Evolutionary conservation across 1,284 basidiomycete genomes (phyloP), one percentile per base, ranked within the genome.

Genomic region (Cutaneotrichosporon arboriforme): DNA sequence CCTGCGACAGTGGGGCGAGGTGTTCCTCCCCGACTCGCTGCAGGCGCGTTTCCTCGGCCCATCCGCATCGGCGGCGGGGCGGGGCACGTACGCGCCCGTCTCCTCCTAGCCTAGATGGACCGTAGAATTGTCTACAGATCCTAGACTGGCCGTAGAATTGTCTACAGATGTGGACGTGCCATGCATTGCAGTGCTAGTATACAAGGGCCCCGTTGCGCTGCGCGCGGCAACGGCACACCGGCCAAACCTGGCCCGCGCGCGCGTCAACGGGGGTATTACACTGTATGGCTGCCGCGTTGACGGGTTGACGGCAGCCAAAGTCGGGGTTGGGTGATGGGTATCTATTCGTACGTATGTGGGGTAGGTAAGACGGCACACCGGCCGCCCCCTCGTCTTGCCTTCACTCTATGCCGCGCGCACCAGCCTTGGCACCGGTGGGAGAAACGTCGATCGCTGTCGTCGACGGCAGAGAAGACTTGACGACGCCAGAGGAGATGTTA

Each of bases 131-230:
- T 13, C 43, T 45, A 45, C 43, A 45, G 43, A 20, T 45, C n/a
- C n/a, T n/a, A n/a, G n/a, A n/a, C n/a, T n/a, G n/a, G n/a, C n/a
- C n/a, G n/a, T 38, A 15, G 36, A 38, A 33, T 43, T 31, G 26
- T 13, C 43, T 45, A 45, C 43, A 45, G 43, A 20, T 45, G 54
- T 55, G 51, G 54, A 59, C 58, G 54, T 59, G 58, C 58, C 54
- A 59, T 59, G 58, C 58, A 59, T 59, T 59, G 58, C 54, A 59
- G 57, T 59, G 58, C 58, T 59, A 59, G 51, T 59, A 53, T 59
- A 59, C 58, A 59, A 59, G 40, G 48, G 12, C 48, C 48, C 31
- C 48, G 18, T 20, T 20, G 12, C 23, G 17, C 15, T 33, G 36
- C 46, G 21, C 21, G n/a, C n/a, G n/a, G n/a, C 10, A 20, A 40